Percentiles rank a stretch among this genome's conserved stretches.
These are phyloP conservation scores for Tylopilus subfusipes DNA, from an alignment of 768 basidiomycete species.

Conservation along the genomic window DNA sequence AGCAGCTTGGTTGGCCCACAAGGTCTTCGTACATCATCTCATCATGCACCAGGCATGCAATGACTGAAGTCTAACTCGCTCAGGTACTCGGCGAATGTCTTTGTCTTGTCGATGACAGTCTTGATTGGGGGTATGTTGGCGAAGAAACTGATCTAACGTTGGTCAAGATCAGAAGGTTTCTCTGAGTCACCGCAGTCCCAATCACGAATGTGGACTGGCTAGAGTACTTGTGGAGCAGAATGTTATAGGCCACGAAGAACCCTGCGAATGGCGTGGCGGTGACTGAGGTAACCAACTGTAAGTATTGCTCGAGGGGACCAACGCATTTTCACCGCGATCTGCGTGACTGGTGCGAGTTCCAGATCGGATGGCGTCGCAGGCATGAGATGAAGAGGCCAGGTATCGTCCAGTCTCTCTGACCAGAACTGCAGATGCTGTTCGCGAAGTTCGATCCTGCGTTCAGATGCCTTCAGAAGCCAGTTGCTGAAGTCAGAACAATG, in stretches of 20 bases:
- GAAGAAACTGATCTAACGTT: slow-evolving; percentile 31
- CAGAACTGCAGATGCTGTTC: slow-evolving; percentile 26
- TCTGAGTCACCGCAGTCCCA: slow-evolving; percentile 31
- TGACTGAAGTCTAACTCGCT: slow-evolving; percentile 19
- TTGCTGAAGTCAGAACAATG: slow-evolving; percentile 22
- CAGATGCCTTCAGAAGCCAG: slow-evolving; percentile 29
- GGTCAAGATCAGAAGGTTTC: slow-evolving; percentile 26
- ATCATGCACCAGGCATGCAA: slow-evolving; percentile 22
- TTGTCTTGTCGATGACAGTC: slow-evolving; percentile 23
- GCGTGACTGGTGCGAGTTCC: slow-evolving; percentile 27
- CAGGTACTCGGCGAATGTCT: slow-evolving; percentile 26
- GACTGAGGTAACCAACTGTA: slow-evolving; percentile 14
- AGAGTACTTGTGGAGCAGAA: slow-evolving; percentile 34
- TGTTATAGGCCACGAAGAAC: slow-evolving; percentile 32
- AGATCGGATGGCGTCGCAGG: slow-evolving; percentile 26
- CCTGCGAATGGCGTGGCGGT: slow-evolving; percentile 27
- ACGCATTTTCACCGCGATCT: slow-evolving; percentile 24
- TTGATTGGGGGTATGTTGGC: slow-evolving; percentile 31
- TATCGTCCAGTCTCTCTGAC: slow-evolving; percentile 17
- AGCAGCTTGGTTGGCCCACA: no score
- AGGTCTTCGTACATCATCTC: slow-evolving; percentile 32
- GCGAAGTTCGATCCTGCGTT: slow-evolving; percentile 26
- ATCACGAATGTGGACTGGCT: slow-evolving; percentile 27
- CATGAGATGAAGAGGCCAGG: slow-evolving; percentile 18
- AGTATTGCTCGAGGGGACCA: slow-evolving; percentile 19